A percentile compares a stretch with the other conserved stretches of the same genome.
Conservation (phyloP, 177 flowering plant species). For the Vitis hybrid region DNA sequence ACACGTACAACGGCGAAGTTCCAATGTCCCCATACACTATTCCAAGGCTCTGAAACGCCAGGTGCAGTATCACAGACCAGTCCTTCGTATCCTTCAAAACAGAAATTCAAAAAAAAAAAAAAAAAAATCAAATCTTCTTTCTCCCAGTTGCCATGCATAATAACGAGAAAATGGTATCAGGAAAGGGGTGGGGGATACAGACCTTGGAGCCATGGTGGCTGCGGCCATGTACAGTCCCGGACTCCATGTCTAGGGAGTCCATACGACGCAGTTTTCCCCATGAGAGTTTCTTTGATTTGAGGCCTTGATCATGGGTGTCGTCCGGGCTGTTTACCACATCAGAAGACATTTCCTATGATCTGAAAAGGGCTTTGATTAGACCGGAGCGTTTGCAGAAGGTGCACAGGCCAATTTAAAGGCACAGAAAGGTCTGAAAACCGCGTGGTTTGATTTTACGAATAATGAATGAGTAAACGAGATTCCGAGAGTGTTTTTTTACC, state of each 20-base stretch:
- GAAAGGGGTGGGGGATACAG: not conserved
- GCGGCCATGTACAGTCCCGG: slow-evolving; percentile 2
- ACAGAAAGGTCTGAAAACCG: no score
- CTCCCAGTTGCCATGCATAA: no score
- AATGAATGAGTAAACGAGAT: no score
- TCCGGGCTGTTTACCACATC: not conserved
- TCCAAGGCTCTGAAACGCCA: slow-evolving; percentile 18
- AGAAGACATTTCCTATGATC: not conserved
- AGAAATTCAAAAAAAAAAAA: not conserved
- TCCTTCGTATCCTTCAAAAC: not conserved
- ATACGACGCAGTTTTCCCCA: not conserved
- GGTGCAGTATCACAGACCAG: slow-evolving; percentile 3
- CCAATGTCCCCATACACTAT: slow-evolving; percentile 23
- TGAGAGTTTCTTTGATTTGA: not conserved
- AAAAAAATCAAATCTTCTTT: not conserved
- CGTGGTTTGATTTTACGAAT: no score
- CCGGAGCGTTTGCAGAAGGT: no score
- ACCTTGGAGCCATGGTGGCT: not conserved
- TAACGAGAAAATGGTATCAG: no score
- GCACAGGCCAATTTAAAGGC: no score
- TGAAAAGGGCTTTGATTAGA: no score
- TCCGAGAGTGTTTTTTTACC: no score
- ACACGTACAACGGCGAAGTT: slow-evolving; percentile 30
- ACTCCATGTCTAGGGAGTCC: slow-evolving; percentile 23
- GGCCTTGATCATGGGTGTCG: not conserved